Evolutionary conservation across 2,329 filamentous ascomycete species (phyloP), one percentile per base, ranked within the genome.

Genomic region (Penicillium sp.): DNA sequence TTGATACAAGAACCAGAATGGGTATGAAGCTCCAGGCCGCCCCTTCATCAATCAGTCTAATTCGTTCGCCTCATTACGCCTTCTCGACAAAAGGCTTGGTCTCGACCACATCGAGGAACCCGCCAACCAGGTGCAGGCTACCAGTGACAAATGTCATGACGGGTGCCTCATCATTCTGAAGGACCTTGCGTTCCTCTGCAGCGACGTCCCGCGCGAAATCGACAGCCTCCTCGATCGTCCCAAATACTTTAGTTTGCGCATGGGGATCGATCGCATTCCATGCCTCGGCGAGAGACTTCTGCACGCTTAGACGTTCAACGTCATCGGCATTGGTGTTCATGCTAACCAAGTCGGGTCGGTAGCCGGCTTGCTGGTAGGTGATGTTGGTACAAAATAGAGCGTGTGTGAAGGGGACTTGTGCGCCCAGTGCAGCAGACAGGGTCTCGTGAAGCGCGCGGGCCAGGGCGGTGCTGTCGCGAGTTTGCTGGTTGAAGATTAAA

Each of bases 401-500:
- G 56, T 89, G 83, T 2, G 83, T 83, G 70, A 97, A 96, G 0
- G 81, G 73, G 33, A 71, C 71, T 43, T 64, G 65, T 36, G 74
- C 64, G 55, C 72, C 45, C 50, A 79, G 45, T 52, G 75, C 66
- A 51, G 74, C 57, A 42, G 71, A 66, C 48, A 90, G 76, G 2
- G 83, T 84, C 9, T 77, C 69, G 52, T 91, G 79, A 1, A 96
- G 77, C 0, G 81, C 81, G 28, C 75, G 75, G 2, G 93, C 82
- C 1, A 95, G 80, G 14, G 82, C 78, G 3, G 78, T 75, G 5
- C 90, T 89, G 67, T 96, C 87, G 28, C 92, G 85, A 9, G 91
- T 91, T 68, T 96, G 91, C 73, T 97, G 93, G 73, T 97, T 97
- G 80, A 97, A 97, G 44, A 97, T 82, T 42, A 97, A 77, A 53